These are phyloP conservation scores for Pythium graminicola DNA, from an alignment of 352 stramenopile genomes.

Conservation along the genomic window DNA sequence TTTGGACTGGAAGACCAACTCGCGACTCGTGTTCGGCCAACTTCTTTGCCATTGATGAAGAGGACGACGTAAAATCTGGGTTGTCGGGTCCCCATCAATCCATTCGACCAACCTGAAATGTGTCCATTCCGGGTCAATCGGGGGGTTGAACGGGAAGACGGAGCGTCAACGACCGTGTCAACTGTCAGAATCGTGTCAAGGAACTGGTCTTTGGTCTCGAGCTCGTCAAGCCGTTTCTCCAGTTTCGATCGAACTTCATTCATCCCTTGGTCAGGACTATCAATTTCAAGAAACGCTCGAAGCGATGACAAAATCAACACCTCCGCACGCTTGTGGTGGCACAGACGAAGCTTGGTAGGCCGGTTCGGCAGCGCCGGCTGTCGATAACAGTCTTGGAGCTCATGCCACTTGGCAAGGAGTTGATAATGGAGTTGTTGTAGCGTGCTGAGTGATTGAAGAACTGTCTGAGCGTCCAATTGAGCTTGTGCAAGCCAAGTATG, in stretches of 20 bases:
- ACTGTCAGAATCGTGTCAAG: constrained; percentile 26
- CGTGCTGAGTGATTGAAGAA: constrained; percentile 34
- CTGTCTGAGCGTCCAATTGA: constrained; percentile 29
- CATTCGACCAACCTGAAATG: not conserved
- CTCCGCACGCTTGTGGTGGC: constrained; percentile 21
- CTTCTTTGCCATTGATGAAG: constrained; percentile 25
- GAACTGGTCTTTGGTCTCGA: constrained; percentile 32
- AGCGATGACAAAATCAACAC: constrained; percentile 32
- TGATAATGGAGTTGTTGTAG: constrained; percentile 55
- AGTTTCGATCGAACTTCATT: constrained; percentile 17
- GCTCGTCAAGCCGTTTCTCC: constrained; percentile 23
- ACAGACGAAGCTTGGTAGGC: constrained; percentile 12
- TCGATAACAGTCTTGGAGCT: constrained; percentile 40
- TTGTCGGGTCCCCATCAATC: not conserved
- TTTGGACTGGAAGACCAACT: constrained; percentile 14
- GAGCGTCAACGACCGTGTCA: not conserved
- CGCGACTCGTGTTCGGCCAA: constrained; percentile 18
- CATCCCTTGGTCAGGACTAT: not conserved
- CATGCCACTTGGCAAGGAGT: constrained; percentile 38
- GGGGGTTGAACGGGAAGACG: not conserved
- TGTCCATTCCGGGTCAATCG: not conserved
- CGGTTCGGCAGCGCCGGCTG: constrained; percentile 6
- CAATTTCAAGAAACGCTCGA: constrained; percentile 37
- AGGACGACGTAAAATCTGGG: constrained; percentile 20
- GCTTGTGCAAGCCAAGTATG: constrained; percentile 18